Base-by-base conservation (phyloP, 169 alveolate species). In the Besnoitia besnoiti region DNA sequence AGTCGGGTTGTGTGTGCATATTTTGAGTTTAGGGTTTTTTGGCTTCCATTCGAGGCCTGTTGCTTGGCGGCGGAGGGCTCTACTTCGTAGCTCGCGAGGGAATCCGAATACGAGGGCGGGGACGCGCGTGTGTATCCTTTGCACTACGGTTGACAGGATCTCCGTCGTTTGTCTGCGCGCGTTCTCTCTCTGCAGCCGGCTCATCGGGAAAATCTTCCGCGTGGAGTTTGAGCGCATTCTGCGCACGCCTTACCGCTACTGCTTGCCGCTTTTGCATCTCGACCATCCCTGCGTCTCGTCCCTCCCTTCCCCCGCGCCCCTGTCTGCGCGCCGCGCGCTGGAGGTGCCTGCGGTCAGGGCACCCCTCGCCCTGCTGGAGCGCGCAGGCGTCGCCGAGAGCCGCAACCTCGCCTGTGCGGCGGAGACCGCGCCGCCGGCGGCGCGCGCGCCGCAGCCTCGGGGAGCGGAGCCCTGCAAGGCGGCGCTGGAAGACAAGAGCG, bases 211-310 rank as follows among this genome's bases (percentile, higher is more conserved):
- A n/a, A 12, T 91, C 5, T 80, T 91, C 46, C 85, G 94, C 27
- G 51, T 91, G 14, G 94, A 82, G 85, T 37, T 82, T 27, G 94
- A 91, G 49, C 47, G 93, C 62, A 62, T 76, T 27, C 50, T 89
- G 21, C 37, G 93, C 27, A 50, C 93, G 0, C 44, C 59, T 37
- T 89, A 89, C 89, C 51, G 93, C 16, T 35, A 76, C 47, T 82
- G 82, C 59, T 46, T 89, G 46, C 93, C 89, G 50, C 89, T 89
- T 42, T 80, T 67, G 46, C 93, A 89, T 79, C 82, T 10, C 39
- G 67, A 76, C 42, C 14, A 67, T 16, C 47, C 44, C 7, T 16
- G 10, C n/a, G 14, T 30, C 44, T 1, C 80, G 3, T 30, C 80
- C n/a, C 44, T 42, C 80, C 2, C 80, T 37, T 67, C 47, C 46